A percentile compares a stretch with the other conserved stretches of the same genome.
These are phyloP conservation scores for Anisogramma anomala DNA, from an alignment of 2,329 filamentous ascomycete genomes.

Conservation along the genomic window DNA sequence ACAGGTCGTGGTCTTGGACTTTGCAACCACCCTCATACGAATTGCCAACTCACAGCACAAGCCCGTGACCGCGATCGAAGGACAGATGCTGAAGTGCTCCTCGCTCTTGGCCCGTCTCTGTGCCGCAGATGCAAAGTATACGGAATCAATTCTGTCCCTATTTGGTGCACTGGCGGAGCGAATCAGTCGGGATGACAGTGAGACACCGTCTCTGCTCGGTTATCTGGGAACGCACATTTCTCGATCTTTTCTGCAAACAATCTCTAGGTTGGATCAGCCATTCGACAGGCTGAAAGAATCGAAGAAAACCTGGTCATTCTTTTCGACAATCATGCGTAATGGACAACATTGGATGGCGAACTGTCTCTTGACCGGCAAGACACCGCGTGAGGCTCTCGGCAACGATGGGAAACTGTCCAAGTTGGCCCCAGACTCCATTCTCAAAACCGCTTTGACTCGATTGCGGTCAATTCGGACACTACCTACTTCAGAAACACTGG, in stretches of 20 bases:
- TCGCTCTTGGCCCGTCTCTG: constrained; percentile 68
- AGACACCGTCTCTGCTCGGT: constrained; percentile 87
- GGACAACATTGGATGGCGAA: constrained; percentile 95
- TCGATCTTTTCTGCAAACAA: constrained; percentile 68
- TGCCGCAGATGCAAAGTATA: constrained; percentile 55
- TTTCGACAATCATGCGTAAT: constrained; percentile 75
- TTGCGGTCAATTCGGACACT: constrained; percentile 55
- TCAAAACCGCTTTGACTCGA: constrained; percentile 61
- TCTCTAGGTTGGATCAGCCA: constrained; percentile 68
- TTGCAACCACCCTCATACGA: constrained; percentile 60
- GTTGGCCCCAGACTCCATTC: constrained; percentile 48
- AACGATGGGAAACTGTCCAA: constrained; percentile 40
- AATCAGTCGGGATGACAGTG: constrained; percentile 52
- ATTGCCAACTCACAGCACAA: constrained; percentile 53
- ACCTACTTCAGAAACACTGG: constrained; percentile 53
- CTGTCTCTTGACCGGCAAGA: constrained; percentile 78
- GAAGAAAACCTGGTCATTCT: constrained; percentile 67
- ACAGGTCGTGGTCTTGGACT: constrained; percentile 49
- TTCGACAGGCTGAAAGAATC: constrained; percentile 54
- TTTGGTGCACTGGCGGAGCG: constrained; percentile 63
- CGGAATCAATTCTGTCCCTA: constrained; percentile 53
- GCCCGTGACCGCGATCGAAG: constrained; percentile 56
- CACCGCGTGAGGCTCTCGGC: constrained; percentile 64
- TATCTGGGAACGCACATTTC: constrained; percentile 75
- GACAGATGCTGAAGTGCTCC: constrained; percentile 69